These are phyloP conservation scores for Fusarium metavorans DNA, from an alignment of 2,329 filamentous ascomycete genomes.

Conservation along the genomic window DNA sequence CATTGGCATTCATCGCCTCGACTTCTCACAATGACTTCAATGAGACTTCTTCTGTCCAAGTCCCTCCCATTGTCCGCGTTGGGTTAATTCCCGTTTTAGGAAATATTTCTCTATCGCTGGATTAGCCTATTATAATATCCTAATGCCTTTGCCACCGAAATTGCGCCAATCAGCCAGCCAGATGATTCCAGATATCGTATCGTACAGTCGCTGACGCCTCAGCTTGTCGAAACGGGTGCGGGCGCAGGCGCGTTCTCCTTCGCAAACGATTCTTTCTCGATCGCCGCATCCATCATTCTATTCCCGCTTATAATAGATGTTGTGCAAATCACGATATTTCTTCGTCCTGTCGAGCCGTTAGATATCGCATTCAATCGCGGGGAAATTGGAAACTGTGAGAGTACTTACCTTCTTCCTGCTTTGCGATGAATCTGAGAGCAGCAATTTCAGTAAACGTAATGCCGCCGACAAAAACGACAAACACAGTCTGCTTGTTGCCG, in stretches of 20 bases:
- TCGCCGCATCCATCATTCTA: constrained; percentile 86
- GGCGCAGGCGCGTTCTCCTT: constrained; percentile 48
- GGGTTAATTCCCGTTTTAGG: background rate
- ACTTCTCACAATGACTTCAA: constrained; percentile 25
- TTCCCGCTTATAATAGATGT: constrained; percentile 93
- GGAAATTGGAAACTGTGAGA: background rate
- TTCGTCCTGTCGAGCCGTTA: constrained; percentile 65
- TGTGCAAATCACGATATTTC: constrained; percentile 91
- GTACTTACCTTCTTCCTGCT: constrained; percentile 77
- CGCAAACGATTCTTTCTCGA: constrained; percentile 76
- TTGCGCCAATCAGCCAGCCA: constrained; percentile 20
- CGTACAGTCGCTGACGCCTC: constrained; percentile 29
- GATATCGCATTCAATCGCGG: background rate
- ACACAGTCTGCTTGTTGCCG: constrained; percentile 83
- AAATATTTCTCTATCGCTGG: background rate
- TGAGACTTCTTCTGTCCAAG: constrained; percentile 15
- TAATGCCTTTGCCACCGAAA: constrained; percentile 3
- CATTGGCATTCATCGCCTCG: constrained; percentile 7
- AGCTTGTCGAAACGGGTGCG: constrained; percentile 29
- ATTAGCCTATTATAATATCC: constrained; percentile 1
- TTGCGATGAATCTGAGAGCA: constrained; percentile 88
- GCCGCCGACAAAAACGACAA: constrained; percentile 98
- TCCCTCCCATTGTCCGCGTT: background rate
- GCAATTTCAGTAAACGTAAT: constrained; percentile 97
- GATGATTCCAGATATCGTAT: constrained; percentile 37